Base-by-base conservation (phyloP, 192 early-diverging fungal genomes). In the Spizellomyces punctatus region DNA sequence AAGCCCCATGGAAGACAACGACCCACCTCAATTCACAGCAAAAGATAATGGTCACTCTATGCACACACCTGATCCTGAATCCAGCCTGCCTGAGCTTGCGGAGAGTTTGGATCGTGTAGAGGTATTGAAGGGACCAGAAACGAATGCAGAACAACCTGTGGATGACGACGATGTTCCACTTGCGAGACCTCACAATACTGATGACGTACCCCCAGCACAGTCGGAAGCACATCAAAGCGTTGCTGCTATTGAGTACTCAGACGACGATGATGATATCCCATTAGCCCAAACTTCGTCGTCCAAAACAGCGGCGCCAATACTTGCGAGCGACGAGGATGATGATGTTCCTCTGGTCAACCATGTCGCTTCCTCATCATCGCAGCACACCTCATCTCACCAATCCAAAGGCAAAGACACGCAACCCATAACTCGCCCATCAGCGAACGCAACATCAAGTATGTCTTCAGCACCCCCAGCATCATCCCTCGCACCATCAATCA, bases 261-360 rank as follows among this genome's bases (percentile, higher is more conserved):
- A 14, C 36, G 66, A 68, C 12, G 66, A 68, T 2, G 66, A 68
- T 21, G 66, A 68, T 7, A 27, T 68, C 9, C 68, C 68, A 17
- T 48, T 70, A 14, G 16, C 58, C 50, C 50, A 54, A 54, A 36
- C 27, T 36, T 36, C 50, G 50, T 54, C 50, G 50, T 2, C 1
- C 58, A n/a, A 4, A 12, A 56, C 61, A 14, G 8, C 27, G 27
- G 27, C 27, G 27, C 27, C 27, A 36, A 3, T 36, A 2, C 27
- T 36, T 36, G 36, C 44, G 6, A 9, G 10, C 59, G 67, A 69
- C 2, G 56, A 58, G 21, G 68, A 70, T 14, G 68, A 70, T 0
- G 68, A 70, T 14, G 9, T 36, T 3, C 63, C 63, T 2, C 44
- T 64, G n/a, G 14, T 3, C 36, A 68, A 36, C 66, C 4, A 8